These are phyloP conservation scores for Monosporascus ibericus DNA, from an alignment of 2,329 filamentous ascomycete genomes.

Conservation along the genomic window DNA sequence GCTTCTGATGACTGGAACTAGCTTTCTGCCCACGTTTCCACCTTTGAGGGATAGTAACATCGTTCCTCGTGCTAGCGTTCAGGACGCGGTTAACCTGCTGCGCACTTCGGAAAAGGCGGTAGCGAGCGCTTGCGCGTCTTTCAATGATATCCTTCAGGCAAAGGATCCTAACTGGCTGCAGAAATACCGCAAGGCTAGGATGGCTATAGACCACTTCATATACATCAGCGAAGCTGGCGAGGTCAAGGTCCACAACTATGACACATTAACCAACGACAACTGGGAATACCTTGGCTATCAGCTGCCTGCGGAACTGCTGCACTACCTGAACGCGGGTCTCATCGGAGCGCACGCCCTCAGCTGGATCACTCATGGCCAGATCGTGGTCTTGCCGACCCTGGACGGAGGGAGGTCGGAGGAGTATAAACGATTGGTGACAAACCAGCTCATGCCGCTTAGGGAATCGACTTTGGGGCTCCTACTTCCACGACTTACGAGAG, in stretches of 20 bases:
- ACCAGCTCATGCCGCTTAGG: constrained; percentile 66
- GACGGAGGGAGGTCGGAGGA: constrained; percentile 75
- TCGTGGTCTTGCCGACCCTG: constrained; percentile 74
- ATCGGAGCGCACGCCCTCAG: constrained; percentile 74
- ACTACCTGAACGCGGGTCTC: constrained; percentile 80
- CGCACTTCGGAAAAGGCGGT: constrained; percentile 65
- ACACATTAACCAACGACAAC: constrained; percentile 72
- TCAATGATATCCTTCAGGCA: constrained; percentile 70
- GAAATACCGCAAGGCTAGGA: constrained; percentile 78
- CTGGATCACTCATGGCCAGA: constrained; percentile 74
- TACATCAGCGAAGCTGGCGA: constrained; percentile 73
- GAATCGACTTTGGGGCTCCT: constrained; percentile 73
- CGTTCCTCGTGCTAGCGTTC: constrained; percentile 55
- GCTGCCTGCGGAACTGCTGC: constrained; percentile 82
- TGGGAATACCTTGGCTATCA: constrained; percentile 88
- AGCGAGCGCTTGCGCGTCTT: constrained; percentile 66
- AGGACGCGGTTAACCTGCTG: constrained; percentile 73
- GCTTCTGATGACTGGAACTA: constrained; percentile 74
- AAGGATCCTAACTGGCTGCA: constrained; percentile 73
- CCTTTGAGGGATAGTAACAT: constrained; percentile 57
- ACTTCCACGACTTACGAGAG: constrained; percentile 73
- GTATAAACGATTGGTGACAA: constrained; percentile 73
- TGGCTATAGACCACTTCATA: constrained; percentile 83
- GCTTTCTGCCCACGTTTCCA: constrained; percentile 74
- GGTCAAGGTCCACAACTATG: constrained; percentile 66